Evolutionary conservation across 148 eudicot genomes (phyloP).

Genomic region (Rhododendron mucronatum): DNA sequence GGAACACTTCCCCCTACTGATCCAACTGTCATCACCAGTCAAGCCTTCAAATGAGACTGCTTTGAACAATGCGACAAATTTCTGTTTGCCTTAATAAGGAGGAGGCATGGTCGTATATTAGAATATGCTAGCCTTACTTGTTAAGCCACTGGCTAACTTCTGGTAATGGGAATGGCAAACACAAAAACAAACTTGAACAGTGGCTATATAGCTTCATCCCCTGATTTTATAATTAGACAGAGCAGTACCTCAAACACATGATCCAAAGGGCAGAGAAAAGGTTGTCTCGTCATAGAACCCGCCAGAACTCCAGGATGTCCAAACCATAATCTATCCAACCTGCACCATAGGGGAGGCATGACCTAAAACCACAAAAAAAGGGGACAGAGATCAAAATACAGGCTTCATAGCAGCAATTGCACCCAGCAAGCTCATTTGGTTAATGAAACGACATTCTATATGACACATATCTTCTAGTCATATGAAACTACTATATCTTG

Average conservation of each 20-base stretch:
- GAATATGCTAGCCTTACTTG: neutral
- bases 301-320: constrained; percentile 86
- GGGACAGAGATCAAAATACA: constrained; percentile 23
- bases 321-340: constrained; percentile 99
- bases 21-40: neutral
- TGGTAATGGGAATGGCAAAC: neutral
- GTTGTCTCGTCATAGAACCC: constrained; percentile 83
- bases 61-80: neutral
- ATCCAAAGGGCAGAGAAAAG: constrained; percentile 90
- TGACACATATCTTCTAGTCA: neutral
- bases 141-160: neutral
- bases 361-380: constrained; percentile 68
- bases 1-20: neutral
- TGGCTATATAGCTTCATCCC: neutral
- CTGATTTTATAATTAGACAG: neutral
- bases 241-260: constrained; percentile 88
- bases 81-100: neutral
- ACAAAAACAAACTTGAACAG: neutral
- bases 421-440: neutral
- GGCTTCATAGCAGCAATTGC: constrained; percentile 7
- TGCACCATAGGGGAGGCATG: constrained; percentile 99
- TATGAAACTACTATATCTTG: neutral
- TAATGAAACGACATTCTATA: neutral
- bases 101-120: neutral
- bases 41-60: neutral